Base-by-base conservation (phyloP, 2,329 filamentous ascomycete genomes). In the Epichloe gansuensis region DNA sequence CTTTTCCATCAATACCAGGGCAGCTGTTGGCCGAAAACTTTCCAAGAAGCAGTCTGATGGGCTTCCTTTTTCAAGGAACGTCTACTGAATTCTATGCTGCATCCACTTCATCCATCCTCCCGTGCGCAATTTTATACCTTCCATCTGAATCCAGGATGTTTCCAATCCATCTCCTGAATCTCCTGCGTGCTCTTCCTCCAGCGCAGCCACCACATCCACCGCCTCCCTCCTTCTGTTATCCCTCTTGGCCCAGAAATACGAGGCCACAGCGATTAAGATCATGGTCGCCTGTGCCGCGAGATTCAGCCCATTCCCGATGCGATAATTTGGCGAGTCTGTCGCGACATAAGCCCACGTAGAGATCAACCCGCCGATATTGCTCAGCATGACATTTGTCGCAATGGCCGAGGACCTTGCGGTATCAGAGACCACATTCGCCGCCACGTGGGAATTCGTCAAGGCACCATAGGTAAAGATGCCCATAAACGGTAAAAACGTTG, bases 261-360 rank as follows among this genome's bases (percentile, higher is more conserved):
- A 62, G 0, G 60, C 48, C 0, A 75, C 71, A 5, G 72, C 70
- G 3, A 75, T 52, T 1, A 87, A 51, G 12, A 86, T 62, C 1
- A 80, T 79, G 2, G 69, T 68, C n/a, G 71, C 72, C n/a, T 73
- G 72, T 0, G 80, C 81, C 0, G 78, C 85, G 44, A 87, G 61
- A 62, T 88, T 88, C 17, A 88, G 62, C 0, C 83, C 83, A 61
- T 88, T 88, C 0, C 85, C 85, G 44, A 86, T 86, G 28, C 70
- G 78, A 59, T 80, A 89, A 54, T 85, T 67, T 0, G 85, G 85
- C 0, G 59, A 76, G 59, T 88, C 84, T 51, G 68, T 77, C 0
- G 77, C 75, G 44, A 86, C 59, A 65, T 83, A 86, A 1, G 72
- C 74, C 82, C 82, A 86, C 0, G 81, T 85, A 0, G 77, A 75